Conservation (phyloP, 2,329 filamentous ascomycete species). For the Phyllosticta ampelicida region DNA sequence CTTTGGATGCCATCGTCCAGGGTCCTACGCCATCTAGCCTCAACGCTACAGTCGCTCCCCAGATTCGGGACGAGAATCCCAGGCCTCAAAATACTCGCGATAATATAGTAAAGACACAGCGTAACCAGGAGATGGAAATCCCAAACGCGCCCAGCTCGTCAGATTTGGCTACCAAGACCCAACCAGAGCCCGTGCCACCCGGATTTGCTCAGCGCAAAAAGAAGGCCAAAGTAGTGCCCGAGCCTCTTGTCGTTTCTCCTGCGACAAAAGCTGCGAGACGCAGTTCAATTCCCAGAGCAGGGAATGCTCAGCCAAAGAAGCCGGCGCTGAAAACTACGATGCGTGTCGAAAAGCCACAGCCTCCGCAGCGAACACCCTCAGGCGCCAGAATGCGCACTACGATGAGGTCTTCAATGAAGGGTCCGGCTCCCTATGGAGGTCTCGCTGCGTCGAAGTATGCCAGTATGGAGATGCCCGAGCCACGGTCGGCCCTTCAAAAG, state of each 20-base stretch:
- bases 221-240: constrained; percentile 14
- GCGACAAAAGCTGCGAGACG: constrained; percentile 1
- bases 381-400: neutral
- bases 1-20: constrained; percentile 60
- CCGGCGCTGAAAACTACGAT: constrained; percentile 33
- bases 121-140: constrained; percentile 29
- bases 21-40: constrained; percentile 35
- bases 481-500: constrained; percentile 29
- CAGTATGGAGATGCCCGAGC: constrained; percentile 17
- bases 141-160: neutral
- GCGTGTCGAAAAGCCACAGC: constrained; percentile 13
- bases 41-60: neutral
- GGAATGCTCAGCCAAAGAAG: constrained; percentile 24
- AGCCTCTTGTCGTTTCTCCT: neutral
- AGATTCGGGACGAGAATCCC: neutral
- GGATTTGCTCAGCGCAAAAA: constrained; percentile 20
- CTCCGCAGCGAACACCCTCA: constrained; percentile 12
- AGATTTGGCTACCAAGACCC: constrained; percentile 13
- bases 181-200: neutral
- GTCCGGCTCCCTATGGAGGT: constrained; percentile 14
- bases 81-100: constrained; percentile 44
- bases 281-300: constrained; percentile 8
- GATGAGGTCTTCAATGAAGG: constrained; percentile 20
- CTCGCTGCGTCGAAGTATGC: constrained; percentile 25
- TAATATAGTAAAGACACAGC: constrained; percentile 53